Percentiles rank a stretch among this genome's conserved stretches.
phyloP scores from a whole-genome alignment of 768 basidiomycete species.

The Lyophyllum decastes region DNA sequence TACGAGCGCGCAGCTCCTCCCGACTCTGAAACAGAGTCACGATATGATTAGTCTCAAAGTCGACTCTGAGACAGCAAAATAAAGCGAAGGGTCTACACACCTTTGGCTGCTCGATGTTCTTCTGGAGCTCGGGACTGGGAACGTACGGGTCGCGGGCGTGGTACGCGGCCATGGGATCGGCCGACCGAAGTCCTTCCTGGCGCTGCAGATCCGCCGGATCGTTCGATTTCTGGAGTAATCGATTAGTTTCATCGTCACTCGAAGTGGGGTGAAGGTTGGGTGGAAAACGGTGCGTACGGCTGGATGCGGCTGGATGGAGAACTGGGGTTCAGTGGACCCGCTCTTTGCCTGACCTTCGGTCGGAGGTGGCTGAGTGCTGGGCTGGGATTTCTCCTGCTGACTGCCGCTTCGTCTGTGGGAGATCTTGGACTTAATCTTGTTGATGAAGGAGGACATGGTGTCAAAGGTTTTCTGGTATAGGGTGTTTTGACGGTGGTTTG shows the following conservation, averaged over 20 bases:
- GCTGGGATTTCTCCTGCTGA: not conserved
- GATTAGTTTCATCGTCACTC: no score
- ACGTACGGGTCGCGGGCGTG: slow-evolving; percentile 54
- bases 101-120: slow-evolving; percentile 47
- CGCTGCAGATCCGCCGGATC: slow-evolving; percentile 54
- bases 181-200: slow-evolving; percentile 35
- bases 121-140: slow-evolving; percentile 43
- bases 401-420: slow-evolving; percentile 10
- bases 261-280: no score
- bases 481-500: slow-evolving; percentile 9
- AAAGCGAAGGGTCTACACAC: slow-evolving; percentile 42
- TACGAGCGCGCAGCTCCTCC: slow-evolving; percentile 48
- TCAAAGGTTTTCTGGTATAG: not conserved
- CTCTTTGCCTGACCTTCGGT: not conserved
- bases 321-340: slow-evolving; percentile 28
- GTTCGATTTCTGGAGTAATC: slow-evolving; percentile 55
- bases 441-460: slow-evolving; percentile 26
- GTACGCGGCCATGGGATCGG: slow-evolving; percentile 44
- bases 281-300: slow-evolving; percentile 40
- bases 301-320: slow-evolving; percentile 61
- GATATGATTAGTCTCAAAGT: not conserved
- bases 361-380: not conserved
- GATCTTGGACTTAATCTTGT: slow-evolving; percentile 26
- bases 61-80: not conserved
- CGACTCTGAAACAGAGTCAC: slow-evolving; percentile 41